Evolutionary conservation across 768 basidiomycete genomes (phyloP), one percentile per base, ranked within the genome.

Genomic region (Kwoniella botswanensis): DNA sequence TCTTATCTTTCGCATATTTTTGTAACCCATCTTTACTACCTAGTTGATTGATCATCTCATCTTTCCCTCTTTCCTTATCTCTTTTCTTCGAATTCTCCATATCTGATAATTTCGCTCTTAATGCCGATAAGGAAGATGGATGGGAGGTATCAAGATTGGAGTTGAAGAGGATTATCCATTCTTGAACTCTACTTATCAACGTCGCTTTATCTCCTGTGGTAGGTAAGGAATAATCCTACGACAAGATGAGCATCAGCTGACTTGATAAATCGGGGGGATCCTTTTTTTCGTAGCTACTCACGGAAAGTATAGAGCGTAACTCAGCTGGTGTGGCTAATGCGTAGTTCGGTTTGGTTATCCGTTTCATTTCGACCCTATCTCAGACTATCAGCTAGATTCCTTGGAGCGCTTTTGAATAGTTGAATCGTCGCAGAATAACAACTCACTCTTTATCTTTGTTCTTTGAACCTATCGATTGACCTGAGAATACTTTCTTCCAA

Each of bases 151-250:
- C 82, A 71, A 83, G 81, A 69, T 83, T 83, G 0, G 82, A 69
- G 65, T 83, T 83, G 73, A 71, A 81, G 6, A 83, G 68, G 21
- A 80, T 72, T n/a, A 83, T 83, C 80, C 81, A 83, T 63, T 82
- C 71, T 69, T 79, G 79, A 0, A 82, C 57, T 26, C 82, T 68
- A 9, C 72, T 46, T 17, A 67, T 56, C 9, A 83, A 73, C 2
- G 69, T 55, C 0, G 62, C 29, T 65, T 79, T 80, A 65, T 83
- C 82, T 13, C 82, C 82, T 15, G 61, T 58, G 0, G 79, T 79
- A 2, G 76, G 63, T 3, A 82, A 68, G 5, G 71, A 68, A 58
- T 82, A 73, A n/a, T 74, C 73, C 71, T 80, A 55, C 10, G 52
- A 43, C 4, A 44, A 4, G 6, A 12, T 65, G 12, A 15, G 21